A percentile compares a stretch with the other conserved stretches of the same genome.
These are phyloP conservation scores for Citrullus amarus DNA, from an alignment of 306 rosid genomes.

Conservation along the genomic window DNA sequence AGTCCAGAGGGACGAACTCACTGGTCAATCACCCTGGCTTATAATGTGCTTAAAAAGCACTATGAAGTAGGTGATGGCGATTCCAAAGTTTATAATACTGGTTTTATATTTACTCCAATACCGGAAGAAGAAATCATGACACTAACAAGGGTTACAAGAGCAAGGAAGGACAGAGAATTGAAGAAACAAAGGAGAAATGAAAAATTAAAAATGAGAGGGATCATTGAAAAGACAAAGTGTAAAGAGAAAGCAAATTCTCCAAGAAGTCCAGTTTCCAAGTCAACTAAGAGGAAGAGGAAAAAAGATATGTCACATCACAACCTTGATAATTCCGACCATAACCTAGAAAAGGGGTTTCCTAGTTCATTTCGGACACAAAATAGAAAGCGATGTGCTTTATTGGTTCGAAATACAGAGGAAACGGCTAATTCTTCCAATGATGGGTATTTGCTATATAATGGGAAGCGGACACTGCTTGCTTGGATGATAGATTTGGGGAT, in stretches of 20 bases:
- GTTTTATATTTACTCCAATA: conserved; percentile 61
- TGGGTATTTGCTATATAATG: conserved; percentile 62
- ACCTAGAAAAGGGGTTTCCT: conserved; percentile 18
- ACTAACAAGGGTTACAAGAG: conserved; percentile 41
- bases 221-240: conserved; percentile 19
- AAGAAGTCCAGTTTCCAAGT: conserved; percentile 22
- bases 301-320: conserved; percentile 21
- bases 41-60: conserved; percentile 42
- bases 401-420: conserved; percentile 59
- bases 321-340: conserved; percentile 15
- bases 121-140: conserved; percentile 47
- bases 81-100: conserved; percentile 30
- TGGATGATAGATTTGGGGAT: conserved; percentile 92
- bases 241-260: conserved; percentile 25
- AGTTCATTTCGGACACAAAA: conserved; percentile 26
- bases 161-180: conserved; percentile 11
- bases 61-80: conserved; percentile 60
- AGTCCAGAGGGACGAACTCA: conserved; percentile 64
- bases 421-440: conserved; percentile 51
- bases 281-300: conserved; percentile 28
- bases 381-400: conserved; percentile 39
- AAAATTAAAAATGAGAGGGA: conserved; percentile 1
- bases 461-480: conserved; percentile 69
- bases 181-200: neutral
- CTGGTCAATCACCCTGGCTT: conserved; percentile 93